Base-by-base conservation (phyloP, 2,329 filamentous ascomycete species). In the Pseudogymnoascus sp. region DNA sequence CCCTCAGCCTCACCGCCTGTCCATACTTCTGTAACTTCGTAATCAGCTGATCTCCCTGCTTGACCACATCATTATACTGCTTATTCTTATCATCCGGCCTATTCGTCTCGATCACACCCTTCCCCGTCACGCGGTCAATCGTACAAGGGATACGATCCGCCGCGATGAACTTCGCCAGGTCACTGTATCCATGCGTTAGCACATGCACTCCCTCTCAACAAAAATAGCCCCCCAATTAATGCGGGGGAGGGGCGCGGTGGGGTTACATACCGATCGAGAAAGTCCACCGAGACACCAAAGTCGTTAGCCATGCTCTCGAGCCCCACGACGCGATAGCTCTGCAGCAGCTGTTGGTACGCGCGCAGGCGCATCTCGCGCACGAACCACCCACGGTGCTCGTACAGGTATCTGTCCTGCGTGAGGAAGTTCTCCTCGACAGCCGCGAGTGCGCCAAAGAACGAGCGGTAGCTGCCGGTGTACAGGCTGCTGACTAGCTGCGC, bases 11-110 rank as follows among this genome's bases (percentile, higher is more conserved):
- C 67, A 99, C 94, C 2, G 94, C 89, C 77, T 99, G 94, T 48
- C 94, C 94, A 75, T 99, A 99, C 82, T 99, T 99, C 79, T 99
- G 94, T 69, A 99, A 81, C 82, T 99, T 99, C 63, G 94, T 99
- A 74, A 99, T 97, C 66, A 99, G 82, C 77, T 96, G 90, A 76
- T 99, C 94, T 33, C 94, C 94, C 74, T 97, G 94, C 79, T 94
- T 94, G 65, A 99, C 92, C 37, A 97, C 92, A 70, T 99, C 94
- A 70, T 92, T 89, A 77, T 99, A 99, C 79, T 99, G 94, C 83
- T 96, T 97, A 82, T 97, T 97, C 87, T 99, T 99, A 79, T 96
- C 92, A 74, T 97, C 94, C 7, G 93, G 92, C 61, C 94, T 85
- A 79, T 97, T 97, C 48, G 94, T 99, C 82, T 97, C 94, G 71